Base-by-base conservation (phyloP, 352 stramenopile species). In the Pythium rhizo-oryzae region DNA sequence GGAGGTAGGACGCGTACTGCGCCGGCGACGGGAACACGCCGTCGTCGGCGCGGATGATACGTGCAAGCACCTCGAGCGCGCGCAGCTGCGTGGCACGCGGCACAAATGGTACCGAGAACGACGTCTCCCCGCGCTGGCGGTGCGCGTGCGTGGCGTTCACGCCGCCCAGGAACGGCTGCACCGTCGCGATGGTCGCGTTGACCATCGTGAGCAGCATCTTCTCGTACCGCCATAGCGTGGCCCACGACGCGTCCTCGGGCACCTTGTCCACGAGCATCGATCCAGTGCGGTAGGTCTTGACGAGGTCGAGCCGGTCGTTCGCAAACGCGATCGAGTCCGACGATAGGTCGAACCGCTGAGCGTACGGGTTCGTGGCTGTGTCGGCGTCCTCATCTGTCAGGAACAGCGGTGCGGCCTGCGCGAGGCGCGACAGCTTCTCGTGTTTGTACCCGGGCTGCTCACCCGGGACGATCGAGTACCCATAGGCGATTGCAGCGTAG, bases 401-500 rank as follows among this genome's bases (percentile, higher is more conserved):
- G 53, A 93, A 93, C 24, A 91, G 43, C 18, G 85, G 81, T 1
- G 81, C 54, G 18, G 41, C n/a, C 35, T 74, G 65, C n/a, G 81
- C 85, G 2, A 91, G 44, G 7, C 71, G 59, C 0, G 78, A 79
- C 33, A 93, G 59, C 1, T 28, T 54, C 8, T 62, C 33, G 59
- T 78, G 76, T 21, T 84, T 82, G n/a, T 78, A 77, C 11, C 82
- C 81, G 7, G 82, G 77, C 8, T 75, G 44, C 23, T 93, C 86
- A 21, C 78, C 78, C 1, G 69, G 28, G 6, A 90, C 57, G 4
- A 77, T 28, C 0, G 75, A 70, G 73, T 97, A 97, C 0, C 90
- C 90, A 50, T 96, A 97, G n/a, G 85, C 82, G 55, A 97, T 97
- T 1, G 87, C 84, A 7, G 75, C 87, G 35, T 80, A 83, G 80